phyloP scores from a whole-genome alignment of 768 basidiomycete genomes.

The Naganishia onofrii region DNA sequence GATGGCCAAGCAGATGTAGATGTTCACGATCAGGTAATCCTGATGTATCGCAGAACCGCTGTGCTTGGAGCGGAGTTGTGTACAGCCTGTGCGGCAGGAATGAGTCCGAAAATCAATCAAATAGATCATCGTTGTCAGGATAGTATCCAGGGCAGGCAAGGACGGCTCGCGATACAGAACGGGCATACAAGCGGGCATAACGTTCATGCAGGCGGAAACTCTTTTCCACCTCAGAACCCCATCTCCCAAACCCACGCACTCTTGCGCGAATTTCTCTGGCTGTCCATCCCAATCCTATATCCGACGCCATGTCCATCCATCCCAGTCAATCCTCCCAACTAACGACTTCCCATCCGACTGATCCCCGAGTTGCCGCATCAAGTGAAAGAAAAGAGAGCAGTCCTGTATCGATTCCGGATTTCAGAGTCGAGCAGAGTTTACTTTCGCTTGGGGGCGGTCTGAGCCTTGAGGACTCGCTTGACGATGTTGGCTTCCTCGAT shows the following conservation, averaged over 20 bases:
- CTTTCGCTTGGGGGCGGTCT: constrained; percentile 54
- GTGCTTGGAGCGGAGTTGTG: neutral
- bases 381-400: neutral
- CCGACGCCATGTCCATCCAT: neutral
- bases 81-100: neutral
- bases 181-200: constrained; percentile 1
- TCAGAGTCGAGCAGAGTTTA: constrained; percentile 5
- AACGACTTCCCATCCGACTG: neutral
- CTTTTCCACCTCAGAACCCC: neutral
- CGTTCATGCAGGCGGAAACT: neutral
- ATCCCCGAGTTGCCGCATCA: constrained; percentile 3
- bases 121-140: constrained; percentile 18
- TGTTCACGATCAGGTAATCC: too few species aligned
- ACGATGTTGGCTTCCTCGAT: constrained; percentile 99
- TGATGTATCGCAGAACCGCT: too few species aligned
- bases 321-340: neutral
- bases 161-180: neutral
- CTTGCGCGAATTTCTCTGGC: neutral
- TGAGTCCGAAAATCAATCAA: constrained; percentile 14
- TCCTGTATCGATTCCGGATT: too few species aligned
- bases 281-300: neutral
- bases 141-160: neutral
- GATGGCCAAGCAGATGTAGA: too few species aligned
- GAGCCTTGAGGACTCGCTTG: constrained; percentile 97
- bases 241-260: neutral